Percentiles rank a stretch among this genome's conserved stretches.
These are phyloP conservation scores for Colletotrichum sp. DNA, from an alignment of 2,329 filamentous ascomycete genomes.

Conservation along the genomic window DNA sequence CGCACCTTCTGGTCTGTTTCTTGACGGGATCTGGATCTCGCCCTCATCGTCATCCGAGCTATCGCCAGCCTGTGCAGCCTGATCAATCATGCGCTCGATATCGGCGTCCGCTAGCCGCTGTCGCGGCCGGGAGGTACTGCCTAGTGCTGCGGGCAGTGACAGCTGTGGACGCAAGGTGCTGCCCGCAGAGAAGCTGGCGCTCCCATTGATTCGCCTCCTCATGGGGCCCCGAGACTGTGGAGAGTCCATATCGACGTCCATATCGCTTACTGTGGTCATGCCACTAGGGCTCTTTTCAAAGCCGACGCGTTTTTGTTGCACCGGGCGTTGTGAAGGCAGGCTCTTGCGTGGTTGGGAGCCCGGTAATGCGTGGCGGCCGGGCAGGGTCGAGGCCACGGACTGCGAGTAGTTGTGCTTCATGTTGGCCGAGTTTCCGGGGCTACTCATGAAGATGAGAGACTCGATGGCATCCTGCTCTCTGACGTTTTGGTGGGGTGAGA, in stretches of 20 bases:
- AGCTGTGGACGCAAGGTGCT: slow-evolving; percentile 40
- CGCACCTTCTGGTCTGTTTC: slow-evolving; percentile 32
- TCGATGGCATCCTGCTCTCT: slow-evolving; percentile 85
- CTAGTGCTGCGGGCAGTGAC: slow-evolving; percentile 55
- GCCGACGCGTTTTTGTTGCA: slow-evolving; percentile 49
- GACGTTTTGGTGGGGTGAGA: slow-evolving; percentile 71
- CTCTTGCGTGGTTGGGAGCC: slow-evolving; percentile 56
- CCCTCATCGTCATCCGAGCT: slow-evolving; percentile 61
- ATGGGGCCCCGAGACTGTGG: slow-evolving; percentile 37
- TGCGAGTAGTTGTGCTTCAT: slow-evolving; percentile 61
- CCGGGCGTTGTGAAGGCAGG: slow-evolving; percentile 53
- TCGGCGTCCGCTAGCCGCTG: slow-evolving; percentile 57
- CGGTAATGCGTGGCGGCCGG: slow-evolving; percentile 45
- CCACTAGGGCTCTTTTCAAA: slow-evolving; percentile 51
- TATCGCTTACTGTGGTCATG: slow-evolving; percentile 45
- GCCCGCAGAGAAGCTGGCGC: slow-evolving; percentile 25
- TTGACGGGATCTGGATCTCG: slow-evolving; percentile 56
- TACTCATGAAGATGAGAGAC: slow-evolving; percentile 81
- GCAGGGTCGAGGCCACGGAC: slow-evolving; percentile 32
- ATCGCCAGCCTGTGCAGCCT: slow-evolving; percentile 53
- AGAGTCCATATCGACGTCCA: slow-evolving; percentile 47
- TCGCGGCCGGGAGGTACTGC: slow-evolving; percentile 41
- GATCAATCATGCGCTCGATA: slow-evolving; percentile 64
- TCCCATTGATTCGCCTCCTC: slow-evolving; percentile 29
- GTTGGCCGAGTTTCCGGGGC: slow-evolving; percentile 73